Evolutionary conservation across 1,139 yeast species (phyloP).

Genomic region (Candida labiduridarum): DNA sequence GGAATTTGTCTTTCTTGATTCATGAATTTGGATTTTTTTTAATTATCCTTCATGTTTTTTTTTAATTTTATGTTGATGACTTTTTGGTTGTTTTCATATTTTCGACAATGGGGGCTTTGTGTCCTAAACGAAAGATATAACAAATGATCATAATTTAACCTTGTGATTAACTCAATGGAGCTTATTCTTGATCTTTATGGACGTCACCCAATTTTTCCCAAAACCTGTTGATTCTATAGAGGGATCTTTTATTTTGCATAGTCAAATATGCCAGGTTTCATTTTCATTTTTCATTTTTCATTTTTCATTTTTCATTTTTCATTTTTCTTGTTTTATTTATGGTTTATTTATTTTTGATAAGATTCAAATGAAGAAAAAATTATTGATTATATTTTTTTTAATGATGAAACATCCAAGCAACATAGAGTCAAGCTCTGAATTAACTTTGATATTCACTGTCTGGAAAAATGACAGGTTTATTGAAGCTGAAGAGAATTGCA

Average conservation of each 20-base stretch:
- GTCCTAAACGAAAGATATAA: slow-evolving; percentile 79
- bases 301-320: slow-evolving; percentile 9
- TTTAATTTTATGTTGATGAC: too few species aligned
- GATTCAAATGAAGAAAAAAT: not conserved
- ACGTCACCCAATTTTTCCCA: slow-evolving; percentile 38
- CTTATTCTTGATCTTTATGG: slow-evolving; percentile 76
- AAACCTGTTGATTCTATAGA: slow-evolving; percentile 27
- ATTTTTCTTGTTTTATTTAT: slow-evolving; percentile 4
- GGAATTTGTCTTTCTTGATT: slow-evolving; percentile 4
- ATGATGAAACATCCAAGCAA: slow-evolving; percentile 81
- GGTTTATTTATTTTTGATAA: slow-evolving; percentile 1
- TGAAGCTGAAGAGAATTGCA: slow-evolving; percentile 43
- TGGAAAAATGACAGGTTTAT: slow-evolving; percentile 49
- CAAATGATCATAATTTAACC: slow-evolving; percentile 51
- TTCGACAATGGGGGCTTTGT: slow-evolving; percentile 63
- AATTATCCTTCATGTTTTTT: slow-evolving; percentile 1
- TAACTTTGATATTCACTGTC: slow-evolving; percentile 41
- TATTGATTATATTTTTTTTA: slow-evolving; percentile 20
- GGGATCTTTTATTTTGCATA: slow-evolving; percentile 39
- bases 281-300: slow-evolving; percentile 8
- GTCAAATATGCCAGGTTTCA: slow-evolving; percentile 74
- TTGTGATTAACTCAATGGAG: slow-evolving; percentile 80
- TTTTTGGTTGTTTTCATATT: slow-evolving; percentile 5
- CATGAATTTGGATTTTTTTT: slow-evolving; percentile 3
- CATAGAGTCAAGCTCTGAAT: slow-evolving; percentile 95